phyloP scores from a whole-genome alignment of 2,329 filamentous ascomycete species.

The Aureobasidium pullulans region DNA sequence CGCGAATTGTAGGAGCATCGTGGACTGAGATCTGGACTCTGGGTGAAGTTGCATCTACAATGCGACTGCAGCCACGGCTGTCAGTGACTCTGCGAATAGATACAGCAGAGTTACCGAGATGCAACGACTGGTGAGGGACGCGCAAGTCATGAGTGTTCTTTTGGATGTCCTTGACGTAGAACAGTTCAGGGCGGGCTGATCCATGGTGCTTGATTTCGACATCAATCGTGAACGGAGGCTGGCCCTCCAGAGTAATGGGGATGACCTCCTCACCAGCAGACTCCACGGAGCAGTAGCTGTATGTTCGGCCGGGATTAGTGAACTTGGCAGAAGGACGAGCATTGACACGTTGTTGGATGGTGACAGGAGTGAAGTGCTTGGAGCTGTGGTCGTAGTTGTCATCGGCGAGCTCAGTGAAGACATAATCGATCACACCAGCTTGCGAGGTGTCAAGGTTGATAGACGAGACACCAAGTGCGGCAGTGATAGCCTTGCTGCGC shows the following conservation, averaged over 20 bases:
- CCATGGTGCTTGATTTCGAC: slow-evolving; percentile 90
- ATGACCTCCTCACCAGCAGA: slow-evolving; percentile 72
- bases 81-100: slow-evolving; percentile 87
- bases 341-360: slow-evolving; percentile 76
- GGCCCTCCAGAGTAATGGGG: slow-evolving; percentile 74
- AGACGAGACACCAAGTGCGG: slow-evolving; percentile 66
- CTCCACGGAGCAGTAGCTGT: slow-evolving; percentile 90
- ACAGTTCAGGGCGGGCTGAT: slow-evolving; percentile 68
- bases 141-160: slow-evolving; percentile 68
- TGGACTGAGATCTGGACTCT: slow-evolving; percentile 87
- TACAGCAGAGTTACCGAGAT: slow-evolving; percentile 81
- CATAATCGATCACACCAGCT: slow-evolving; percentile 78
- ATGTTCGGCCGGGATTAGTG: slow-evolving; percentile 78
- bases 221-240: slow-evolving; percentile 83
- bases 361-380: slow-evolving; percentile 56
- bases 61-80: slow-evolving; percentile 74
- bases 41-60: slow-evolving; percentile 56
- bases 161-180: slow-evolving; percentile 72
- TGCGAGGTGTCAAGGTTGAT: slow-evolving; percentile 80
- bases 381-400: slow-evolving; percentile 73
- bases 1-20: slow-evolving; percentile 83
- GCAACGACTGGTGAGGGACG: slow-evolving; percentile 76
- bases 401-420: slow-evolving; percentile 75
- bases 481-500: slow-evolving; percentile 65
- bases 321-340: slow-evolving; percentile 77